Percentiles rank a stretch among this genome's conserved stretches.
These are phyloP conservation scores for Waltergamsia citrina DNA, from an alignment of 2,329 filamentous ascomycete species.

Conservation along the genomic window DNA sequence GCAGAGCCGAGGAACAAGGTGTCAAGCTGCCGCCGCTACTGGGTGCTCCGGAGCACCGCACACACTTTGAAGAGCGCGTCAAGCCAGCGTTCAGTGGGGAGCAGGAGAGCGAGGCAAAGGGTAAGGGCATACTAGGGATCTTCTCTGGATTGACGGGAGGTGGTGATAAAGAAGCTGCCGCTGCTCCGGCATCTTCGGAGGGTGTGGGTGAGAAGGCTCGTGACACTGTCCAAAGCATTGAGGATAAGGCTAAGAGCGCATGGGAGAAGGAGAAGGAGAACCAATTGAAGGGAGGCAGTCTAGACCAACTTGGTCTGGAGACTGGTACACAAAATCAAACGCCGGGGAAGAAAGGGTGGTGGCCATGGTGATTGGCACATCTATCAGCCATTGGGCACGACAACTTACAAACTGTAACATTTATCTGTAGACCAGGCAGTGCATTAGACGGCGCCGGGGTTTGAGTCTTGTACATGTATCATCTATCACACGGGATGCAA, in stretches of 20 bases:
- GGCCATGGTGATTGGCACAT: constrained; percentile 21
- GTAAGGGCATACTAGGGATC: constrained; percentile 25
- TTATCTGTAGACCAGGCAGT: constrained; percentile 29
- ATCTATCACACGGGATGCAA: constrained; percentile 1
- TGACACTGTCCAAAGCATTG: constrained; percentile 9
- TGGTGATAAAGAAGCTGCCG: constrained; percentile 9
- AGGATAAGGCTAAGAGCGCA: constrained; percentile 29
- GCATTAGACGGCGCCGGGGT: constrained; percentile 35
- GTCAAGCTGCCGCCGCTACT: constrained; percentile 42
- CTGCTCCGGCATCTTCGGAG: neutral
- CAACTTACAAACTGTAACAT: constrained; percentile 23
- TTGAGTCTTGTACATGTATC: constrained; percentile 17
- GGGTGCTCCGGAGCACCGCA: constrained; percentile 29
- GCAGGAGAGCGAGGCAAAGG: constrained; percentile 13
- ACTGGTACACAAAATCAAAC: constrained; percentile 12
- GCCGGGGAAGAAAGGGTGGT: constrained; percentile 38
- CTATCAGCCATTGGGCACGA: neutral
- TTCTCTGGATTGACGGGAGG: constrained; percentile 18
- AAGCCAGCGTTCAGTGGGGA: constrained; percentile 18
- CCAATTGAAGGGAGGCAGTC: constrained; percentile 37
- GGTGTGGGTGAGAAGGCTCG: neutral
- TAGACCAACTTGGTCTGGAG: constrained; percentile 39
- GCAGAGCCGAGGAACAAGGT: constrained; percentile 32
- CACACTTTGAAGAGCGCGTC: constrained; percentile 23
- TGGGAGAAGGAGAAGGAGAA: constrained; percentile 41